Base-by-base conservation (phyloP, 2,329 filamentous ascomycete genomes). In the Ascochyta koolunga region DNA sequence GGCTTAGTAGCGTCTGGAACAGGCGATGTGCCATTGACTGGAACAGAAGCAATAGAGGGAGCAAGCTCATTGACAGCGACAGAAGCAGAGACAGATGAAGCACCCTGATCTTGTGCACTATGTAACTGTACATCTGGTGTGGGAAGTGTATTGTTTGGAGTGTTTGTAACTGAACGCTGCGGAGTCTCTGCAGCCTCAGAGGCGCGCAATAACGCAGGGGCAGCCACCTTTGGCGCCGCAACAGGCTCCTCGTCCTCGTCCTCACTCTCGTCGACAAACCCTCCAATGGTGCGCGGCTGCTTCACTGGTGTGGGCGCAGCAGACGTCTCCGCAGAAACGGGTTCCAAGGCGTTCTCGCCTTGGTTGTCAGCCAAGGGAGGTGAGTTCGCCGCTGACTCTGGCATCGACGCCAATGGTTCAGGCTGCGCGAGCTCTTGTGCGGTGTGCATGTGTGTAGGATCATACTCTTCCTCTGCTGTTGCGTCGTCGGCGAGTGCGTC, bases 231-330 rank as follows among this genome's bases (percentile, higher is more conserved):
- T 50, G 69, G 69, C 64, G 84, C 83, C 63, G 85, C 57, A 59
- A 70, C 68, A 58, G 71, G 69, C 62, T 70, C 68, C 58, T 81
- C 79, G 65, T 81, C 80, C 67, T 85, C 82, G 72, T 82, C 81
- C 70, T 85, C 83, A 71, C 85, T 83, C 75, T 86, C 84, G 71
- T 83, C 80, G 74, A 85, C 81, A 78, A 86, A 86, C 64, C 84
- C 84, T 71, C 83, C 83, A 67, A 82, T 81, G 58, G 79, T 84
- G 67, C 79, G 81, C 66, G 80, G 76, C 69, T 80, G 79, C 61
- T 76, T 74, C 50, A 68, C 66, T 41, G 64, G 68, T 40, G 64
- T 58, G 46, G 68, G 62, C 48, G 66, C 71, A 43, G 68, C 61
- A 50, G 69, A 65, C 33, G 55, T 57, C 5, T 70, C 68, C 49